Evolutionary conservation across 2,329 filamentous ascomycete species (phyloP).

Genomic region (Ceratocystis papillata): DNA sequence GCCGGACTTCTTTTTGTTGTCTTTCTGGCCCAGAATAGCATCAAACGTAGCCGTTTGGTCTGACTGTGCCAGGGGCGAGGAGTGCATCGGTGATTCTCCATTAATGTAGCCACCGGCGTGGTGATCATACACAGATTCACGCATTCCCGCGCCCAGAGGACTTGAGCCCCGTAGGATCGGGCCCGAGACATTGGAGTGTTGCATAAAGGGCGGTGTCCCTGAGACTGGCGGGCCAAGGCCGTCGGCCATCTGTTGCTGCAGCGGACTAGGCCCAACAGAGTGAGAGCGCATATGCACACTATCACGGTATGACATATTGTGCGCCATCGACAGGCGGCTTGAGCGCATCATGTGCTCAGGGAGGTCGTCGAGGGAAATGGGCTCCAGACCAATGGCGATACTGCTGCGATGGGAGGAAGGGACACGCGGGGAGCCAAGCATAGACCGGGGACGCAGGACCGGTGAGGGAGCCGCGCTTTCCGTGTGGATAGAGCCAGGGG

Average conservation of each 20-base stretch:
- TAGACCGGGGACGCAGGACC: conserved; percentile 18
- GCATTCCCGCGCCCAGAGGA: conserved; percentile 28
- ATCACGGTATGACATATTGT: conserved; percentile 13
- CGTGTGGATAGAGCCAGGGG: conserved; percentile 18
- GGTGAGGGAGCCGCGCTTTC: conserved; percentile 16
- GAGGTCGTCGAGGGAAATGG: conserved; percentile 28
- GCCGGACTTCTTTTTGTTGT: conserved; percentile 9
- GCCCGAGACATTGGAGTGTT: conserved; percentile 17
- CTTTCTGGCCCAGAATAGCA: conserved; percentile 36
- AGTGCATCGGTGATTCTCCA: conserved; percentile 24
- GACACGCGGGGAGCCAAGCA: conserved; percentile 19
- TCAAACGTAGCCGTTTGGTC: conserved; percentile 37
- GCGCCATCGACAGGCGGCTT: conserved; percentile 20
- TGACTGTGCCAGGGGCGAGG: conserved; percentile 28
- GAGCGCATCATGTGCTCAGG: conserved; percentile 17
- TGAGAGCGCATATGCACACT: conserved; percentile 20
- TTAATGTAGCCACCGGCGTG: conserved; percentile 25
- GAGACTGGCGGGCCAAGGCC: conserved; percentile 25
- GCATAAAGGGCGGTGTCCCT: conserved; percentile 8
- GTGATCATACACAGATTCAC: conserved; percentile 28
- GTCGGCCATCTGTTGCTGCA: conserved; percentile 19
- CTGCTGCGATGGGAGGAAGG: conserved; percentile 32
- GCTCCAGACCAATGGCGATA: conserved; percentile 37
- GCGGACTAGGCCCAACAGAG: conserved; percentile 20
- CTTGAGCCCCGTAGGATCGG: conserved; percentile 26